Evolutionary conservation across 2,329 filamentous ascomycete species (phyloP), one percentile per base, ranked within the genome.

Genomic region (Fusarium newnesense): DNA sequence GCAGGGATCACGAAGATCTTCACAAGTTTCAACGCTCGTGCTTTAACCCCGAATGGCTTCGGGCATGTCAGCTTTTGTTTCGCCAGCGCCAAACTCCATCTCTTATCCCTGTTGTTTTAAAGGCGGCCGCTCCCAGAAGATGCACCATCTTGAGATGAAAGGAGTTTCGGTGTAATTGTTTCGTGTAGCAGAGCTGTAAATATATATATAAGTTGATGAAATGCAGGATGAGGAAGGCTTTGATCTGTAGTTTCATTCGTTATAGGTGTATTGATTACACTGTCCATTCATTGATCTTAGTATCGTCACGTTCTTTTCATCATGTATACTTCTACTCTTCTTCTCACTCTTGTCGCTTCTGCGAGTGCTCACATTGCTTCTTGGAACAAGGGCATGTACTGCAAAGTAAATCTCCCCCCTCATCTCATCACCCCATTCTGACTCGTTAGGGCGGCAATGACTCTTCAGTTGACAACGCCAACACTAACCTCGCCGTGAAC

Each of bases 401-500:
- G 77, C 64, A 78, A 69, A 59, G 75, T 78, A 70, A 53, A 21
- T 9, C 11, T 52, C 28, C 4, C 21, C 5, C 10, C 4, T 7
- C 10, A 13, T 8, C 4, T 8, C 5, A 26, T 13, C n/a, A 10
- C 3, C 9, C 21, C 5, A 10, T 24, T 30, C 70, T 70, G 39
- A 73, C 19, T 15, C 5, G 12, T 9, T 24, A 80, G 78, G 78
- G 78, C 30, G 80, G 80, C 42, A 79, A 78, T 59, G 73, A 81
- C 57, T 67, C 79, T 24, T 70, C 70, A 8, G 64, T 78, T 24
- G 82, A 85, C 46, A 75, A 84, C 57, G 72, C 69, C 46, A 87
- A 87, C 77, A 86, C 78, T 39, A 85, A 85, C 70, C 77, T 81
- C 3, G 83, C 79, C 26, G 84, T 87, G n/a, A 79, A 81, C 56